Evolutionary conservation across 768 basidiomycete genomes (phyloP), one percentile per base, ranked within the genome.

Genomic region (Tulasnella sp.): DNA sequence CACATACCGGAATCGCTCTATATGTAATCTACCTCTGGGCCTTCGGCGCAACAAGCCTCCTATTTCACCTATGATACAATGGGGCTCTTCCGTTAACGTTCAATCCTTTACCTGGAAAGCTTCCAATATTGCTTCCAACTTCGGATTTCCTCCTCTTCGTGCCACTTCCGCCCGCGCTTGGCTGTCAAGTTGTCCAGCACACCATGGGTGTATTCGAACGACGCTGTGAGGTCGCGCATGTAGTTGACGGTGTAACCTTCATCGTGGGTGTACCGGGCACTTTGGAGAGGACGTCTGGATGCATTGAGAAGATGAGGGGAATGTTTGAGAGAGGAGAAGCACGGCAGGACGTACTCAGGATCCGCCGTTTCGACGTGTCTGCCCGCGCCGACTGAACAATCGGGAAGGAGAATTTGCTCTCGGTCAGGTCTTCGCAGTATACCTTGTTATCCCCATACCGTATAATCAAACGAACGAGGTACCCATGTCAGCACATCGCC

Each of bases 401-500:
- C 0, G 96, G 96, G 85, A 99, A 99, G 4, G 94, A 96, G 86
- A 99, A 99, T 84, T 99, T 99, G 9, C 97, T 97, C 85, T 98
- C 97, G 0, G 94, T 92, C 18, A 99, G 86, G 83, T 99, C 97
- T 84, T 99, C 96, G 0, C 93, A 93, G 83, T 79, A 81, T 23
- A 86, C 86, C 79, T 88, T 88, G 82, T 87, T 93, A 61, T 89
- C 88, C 2, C 90, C 86, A 82, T 98, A 98, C 94, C 97, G 80
- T 18, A 1, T 26, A 61, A 46, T 39, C 39, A 9, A 39, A 39
- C 9, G 9, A 39, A 39, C n/a, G n/a, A n/a, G n/a, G n/a, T n/a
- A 20, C 32, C 37, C 26, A 23, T 42, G 61, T 77, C 40, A 39
- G 76, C 9, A 61, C 15, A 2, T 48, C n/a, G n/a, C n/a, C n/a